A percentile compares a stretch with the other conserved stretches of the same genome.
Conservation (phyloP, 2,329 filamentous ascomycete genomes). For the Xylariaceae sp. region DNA sequence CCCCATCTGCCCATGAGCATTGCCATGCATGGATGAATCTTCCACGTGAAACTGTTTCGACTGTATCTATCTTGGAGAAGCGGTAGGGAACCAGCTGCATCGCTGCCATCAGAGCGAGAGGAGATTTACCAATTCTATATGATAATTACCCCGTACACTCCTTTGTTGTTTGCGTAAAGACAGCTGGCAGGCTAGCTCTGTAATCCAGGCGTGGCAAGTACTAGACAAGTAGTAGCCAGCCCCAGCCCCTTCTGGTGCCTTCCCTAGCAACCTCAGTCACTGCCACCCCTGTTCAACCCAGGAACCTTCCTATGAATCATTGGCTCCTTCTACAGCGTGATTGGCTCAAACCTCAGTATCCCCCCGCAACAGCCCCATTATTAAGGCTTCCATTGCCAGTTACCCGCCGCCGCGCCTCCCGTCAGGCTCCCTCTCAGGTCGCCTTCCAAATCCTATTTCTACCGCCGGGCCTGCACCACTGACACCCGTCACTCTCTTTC, state of each 20-base stretch:
- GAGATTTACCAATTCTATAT: no score
- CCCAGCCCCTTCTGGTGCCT: conserved; percentile 22
- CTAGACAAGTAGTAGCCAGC: no score
- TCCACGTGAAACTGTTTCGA: no score
- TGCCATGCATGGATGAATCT: no score
- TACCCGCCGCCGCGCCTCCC: conserved; percentile 19
- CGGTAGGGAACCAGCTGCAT: no score
- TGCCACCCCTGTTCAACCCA: conserved; percentile 2
- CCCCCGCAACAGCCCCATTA: conserved; percentile 15
- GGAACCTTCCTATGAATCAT: conserved; percentile 24
- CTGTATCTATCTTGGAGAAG: no score
- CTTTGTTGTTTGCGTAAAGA: no score
- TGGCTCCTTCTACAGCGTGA: conserved; percentile 7
- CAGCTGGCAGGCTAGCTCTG: no score
- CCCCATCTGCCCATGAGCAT: no score
- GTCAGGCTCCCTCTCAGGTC: conserved; percentile 9
- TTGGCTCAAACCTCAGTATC: conserved; percentile 10
- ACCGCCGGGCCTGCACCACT: conserved; percentile 7
- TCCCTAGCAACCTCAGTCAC: conserved; percentile 14
- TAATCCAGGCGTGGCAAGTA: no score
- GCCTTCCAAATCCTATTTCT: conserved; percentile 13
- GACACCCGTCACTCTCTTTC: background rate
- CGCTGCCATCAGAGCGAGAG: no score
- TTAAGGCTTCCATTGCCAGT: conserved; percentile 23
- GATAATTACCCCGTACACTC: no score